These are phyloP conservation scores for Berkeleyomyces basicola DNA, from an alignment of 2,329 filamentous ascomycete genomes.

Conservation along the genomic window DNA sequence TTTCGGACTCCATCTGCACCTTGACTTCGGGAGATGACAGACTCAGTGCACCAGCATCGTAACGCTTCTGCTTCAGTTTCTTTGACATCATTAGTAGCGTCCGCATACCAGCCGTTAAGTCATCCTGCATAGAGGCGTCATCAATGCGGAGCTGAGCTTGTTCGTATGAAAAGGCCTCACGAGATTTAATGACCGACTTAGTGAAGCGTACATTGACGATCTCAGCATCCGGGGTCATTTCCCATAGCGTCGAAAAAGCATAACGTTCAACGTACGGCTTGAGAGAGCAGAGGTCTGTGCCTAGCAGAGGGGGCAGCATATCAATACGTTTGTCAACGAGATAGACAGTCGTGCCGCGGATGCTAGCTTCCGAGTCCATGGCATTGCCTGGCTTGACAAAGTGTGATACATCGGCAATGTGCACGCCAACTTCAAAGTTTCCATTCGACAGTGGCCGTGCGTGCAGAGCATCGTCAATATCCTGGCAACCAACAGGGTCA, in stretches of 20 bases:
- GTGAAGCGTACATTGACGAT: constrained; percentile 78
- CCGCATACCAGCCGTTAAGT: constrained; percentile 79
- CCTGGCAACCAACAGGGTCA: constrained; percentile 86
- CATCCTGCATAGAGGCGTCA: constrained; percentile 70
- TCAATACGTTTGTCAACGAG: constrained; percentile 98
- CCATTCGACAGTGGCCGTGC: constrained; percentile 73
- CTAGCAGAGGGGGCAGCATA: constrained; percentile 93
- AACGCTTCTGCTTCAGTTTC: constrained; percentile 84
- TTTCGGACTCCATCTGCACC: constrained; percentile 74
- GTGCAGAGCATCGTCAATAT: constrained; percentile 95
- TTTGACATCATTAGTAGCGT: constrained; percentile 76
- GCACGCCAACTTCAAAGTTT: constrained; percentile 89
- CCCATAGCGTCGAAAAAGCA: constrained; percentile 77
- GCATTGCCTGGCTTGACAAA: constrained; percentile 95
- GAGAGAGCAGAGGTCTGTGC: constrained; percentile 87
- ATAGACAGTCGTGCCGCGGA: constrained; percentile 92
- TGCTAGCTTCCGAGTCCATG: constrained; percentile 90
- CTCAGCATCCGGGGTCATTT: constrained; percentile 70
- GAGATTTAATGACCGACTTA: constrained; percentile 93
- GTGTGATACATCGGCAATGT: constrained; percentile 98
- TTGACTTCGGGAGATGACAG: constrained; percentile 96
- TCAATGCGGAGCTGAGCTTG: constrained; percentile 89
- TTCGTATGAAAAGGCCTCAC: constrained; percentile 96
- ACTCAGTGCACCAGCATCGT: constrained; percentile 88
- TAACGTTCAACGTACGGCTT: constrained; percentile 96